A percentile compares a stretch with the other conserved stretches of the same genome.
These are phyloP conservation scores for Podila verticillata DNA, from an alignment of 192 early-diverging fungal genomes.

Conservation along the genomic window DNA sequence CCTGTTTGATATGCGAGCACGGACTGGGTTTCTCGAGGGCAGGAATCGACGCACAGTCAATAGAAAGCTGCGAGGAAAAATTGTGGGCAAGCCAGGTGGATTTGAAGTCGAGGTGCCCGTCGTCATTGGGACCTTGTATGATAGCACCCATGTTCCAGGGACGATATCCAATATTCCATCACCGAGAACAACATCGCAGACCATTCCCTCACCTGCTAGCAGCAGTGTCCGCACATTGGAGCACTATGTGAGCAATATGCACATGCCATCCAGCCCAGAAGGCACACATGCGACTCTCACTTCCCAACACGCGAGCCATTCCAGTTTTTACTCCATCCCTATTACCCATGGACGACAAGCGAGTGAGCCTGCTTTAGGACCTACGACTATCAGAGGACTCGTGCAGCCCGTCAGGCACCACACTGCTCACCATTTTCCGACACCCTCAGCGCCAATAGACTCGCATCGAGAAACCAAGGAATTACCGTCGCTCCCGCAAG, in stretches of 20 bases:
- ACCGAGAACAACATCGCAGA: background rate
- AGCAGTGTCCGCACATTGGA: too few relatives aligned
- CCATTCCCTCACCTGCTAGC: too few relatives aligned
- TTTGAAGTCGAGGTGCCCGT: conserved; percentile 24
- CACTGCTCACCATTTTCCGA: too few relatives aligned
- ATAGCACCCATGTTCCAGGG: background rate
- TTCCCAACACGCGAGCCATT: background rate
- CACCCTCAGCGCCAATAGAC: too few relatives aligned
- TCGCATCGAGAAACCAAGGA: too few relatives aligned
- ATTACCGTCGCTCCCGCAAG: too few relatives aligned
- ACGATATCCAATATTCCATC: background rate
- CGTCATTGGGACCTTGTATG: conserved; percentile 24
- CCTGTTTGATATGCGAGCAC: conserved; percentile 28
- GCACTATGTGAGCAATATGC: too few relatives aligned
- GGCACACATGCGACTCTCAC: too few relatives aligned
- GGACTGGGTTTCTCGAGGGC: conserved; percentile 15
- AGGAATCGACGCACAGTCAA: conserved; percentile 5
- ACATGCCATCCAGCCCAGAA: too few relatives aligned
- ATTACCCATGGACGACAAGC: background rate
- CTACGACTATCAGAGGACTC: background rate
- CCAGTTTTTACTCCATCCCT: conserved; percentile 1
- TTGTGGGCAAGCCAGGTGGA: conserved; percentile 22
- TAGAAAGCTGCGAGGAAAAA: conserved; percentile 2
- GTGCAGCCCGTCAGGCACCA: background rate
- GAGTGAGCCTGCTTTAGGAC: background rate